Conservation (phyloP, 2,329 filamentous ascomycete genomes). For the Pseudonectria foliicola region DNA sequence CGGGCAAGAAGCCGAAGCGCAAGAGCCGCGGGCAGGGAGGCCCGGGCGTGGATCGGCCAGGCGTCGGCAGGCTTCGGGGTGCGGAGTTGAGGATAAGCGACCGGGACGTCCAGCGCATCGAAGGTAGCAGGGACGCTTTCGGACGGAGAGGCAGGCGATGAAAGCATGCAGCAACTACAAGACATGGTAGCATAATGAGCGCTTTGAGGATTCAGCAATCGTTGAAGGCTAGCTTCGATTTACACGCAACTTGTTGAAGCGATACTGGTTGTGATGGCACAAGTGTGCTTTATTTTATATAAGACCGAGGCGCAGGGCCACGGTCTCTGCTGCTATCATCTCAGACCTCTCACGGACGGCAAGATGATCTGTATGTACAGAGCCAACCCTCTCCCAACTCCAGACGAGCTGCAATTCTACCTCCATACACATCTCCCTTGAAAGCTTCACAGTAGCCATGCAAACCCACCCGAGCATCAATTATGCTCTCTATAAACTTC, state of each 20-base stretch:
- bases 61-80: slow-evolving; percentile 71
- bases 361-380: slow-evolving; percentile 27
- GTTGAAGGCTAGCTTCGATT: neutral
- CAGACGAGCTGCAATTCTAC: slow-evolving; percentile 3
- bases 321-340: slow-evolving; percentile 12
- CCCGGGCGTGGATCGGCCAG: slow-evolving; percentile 66
- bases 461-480: slow-evolving; percentile 1
- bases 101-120: slow-evolving; percentile 66
- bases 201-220: neutral
- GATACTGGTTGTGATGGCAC: slow-evolving; percentile 7
- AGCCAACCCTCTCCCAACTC: slow-evolving; percentile 16
- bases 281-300: slow-evolving; percentile 6
- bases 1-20: slow-evolving; percentile 31
- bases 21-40: slow-evolving; percentile 36
- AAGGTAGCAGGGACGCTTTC: slow-evolving; percentile 43
- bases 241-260: slow-evolving; percentile 4
- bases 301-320: slow-evolving; percentile 6
- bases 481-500: slow-evolving; percentile 19
- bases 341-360: slow-evolving; percentile 6
- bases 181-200: no score
- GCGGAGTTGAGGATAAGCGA: slow-evolving; percentile 74
- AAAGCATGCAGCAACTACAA: no score
- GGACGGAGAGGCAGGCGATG: slow-evolving; percentile 30
- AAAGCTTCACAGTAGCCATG: no score
- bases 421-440: slow-evolving; percentile 10